Percentiles rank a stretch among this genome's conserved stretches.
Conservation (phyloP, 1,139 yeast genomes). For the Lodderomyces theae region DNA sequence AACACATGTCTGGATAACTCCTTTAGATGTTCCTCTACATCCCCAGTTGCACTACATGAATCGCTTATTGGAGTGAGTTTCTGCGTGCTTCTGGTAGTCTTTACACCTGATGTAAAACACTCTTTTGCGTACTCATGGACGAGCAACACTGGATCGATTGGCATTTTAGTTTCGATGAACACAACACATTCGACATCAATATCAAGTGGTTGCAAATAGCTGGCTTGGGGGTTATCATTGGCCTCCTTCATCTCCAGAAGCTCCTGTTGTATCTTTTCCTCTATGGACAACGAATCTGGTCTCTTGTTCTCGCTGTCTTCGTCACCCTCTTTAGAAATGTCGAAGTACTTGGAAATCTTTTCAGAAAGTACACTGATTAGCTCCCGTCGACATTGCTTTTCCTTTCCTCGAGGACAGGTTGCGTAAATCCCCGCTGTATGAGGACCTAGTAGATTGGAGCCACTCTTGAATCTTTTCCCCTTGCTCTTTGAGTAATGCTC, state of each 20-base stretch:
- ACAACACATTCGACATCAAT: conserved; percentile 82
- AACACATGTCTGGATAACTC: conserved; percentile 57
- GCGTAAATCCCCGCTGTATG: conserved; percentile 82
- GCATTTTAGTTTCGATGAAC: conserved; percentile 75
- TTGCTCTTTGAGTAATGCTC: conserved; percentile 8
- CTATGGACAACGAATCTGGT: conserved; percentile 49
- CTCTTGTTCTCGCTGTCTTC: conserved; percentile 29
- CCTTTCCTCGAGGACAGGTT: conserved; percentile 78
- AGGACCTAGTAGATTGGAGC: conserved; percentile 62
- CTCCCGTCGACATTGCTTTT: conserved; percentile 72
- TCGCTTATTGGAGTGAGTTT: conserved; percentile 75
- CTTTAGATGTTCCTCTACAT: conserved; percentile 50
- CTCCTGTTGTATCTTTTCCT: conserved; percentile 72
- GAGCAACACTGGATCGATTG: conserved; percentile 73
- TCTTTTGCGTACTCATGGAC: conserved; percentile 65
- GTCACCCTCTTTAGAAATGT: conserved; percentile 27
- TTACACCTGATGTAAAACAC: conserved; percentile 46
- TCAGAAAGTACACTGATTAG: conserved; percentile 57
- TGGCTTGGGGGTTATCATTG: conserved; percentile 39
- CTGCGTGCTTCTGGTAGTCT: conserved; percentile 70
- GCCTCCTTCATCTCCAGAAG: conserved; percentile 53
- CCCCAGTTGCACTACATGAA: conserved; percentile 67
- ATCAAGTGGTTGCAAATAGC: conserved; percentile 58
- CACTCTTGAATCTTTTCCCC: conserved; percentile 40
- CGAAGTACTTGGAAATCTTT: conserved; percentile 54